Evolutionary conservation across 1,284 basidiomycete species (phyloP).

Genomic region (Vanrija sp.): DNA sequence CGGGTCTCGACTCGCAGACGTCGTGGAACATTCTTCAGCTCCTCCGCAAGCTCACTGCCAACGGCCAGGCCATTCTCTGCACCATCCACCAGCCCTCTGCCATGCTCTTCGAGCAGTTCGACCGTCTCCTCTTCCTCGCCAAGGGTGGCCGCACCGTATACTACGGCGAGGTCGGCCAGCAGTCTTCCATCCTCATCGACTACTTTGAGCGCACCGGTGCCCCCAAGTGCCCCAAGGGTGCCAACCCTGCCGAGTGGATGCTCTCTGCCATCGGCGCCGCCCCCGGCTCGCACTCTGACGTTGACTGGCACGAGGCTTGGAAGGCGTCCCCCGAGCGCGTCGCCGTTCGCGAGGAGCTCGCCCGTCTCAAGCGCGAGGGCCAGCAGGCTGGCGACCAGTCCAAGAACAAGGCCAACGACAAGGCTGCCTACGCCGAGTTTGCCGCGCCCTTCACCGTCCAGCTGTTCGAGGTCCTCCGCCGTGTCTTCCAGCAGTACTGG

Average conservation of each 20-base stretch:
- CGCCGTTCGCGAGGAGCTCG: constrained; percentile 49
- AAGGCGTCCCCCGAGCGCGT: constrained; percentile 50
- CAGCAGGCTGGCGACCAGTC: constrained; percentile 26
- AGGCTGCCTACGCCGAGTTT: constrained; percentile 53
- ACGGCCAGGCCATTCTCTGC: constrained; percentile 67
- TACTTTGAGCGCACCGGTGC: constrained; percentile 23
- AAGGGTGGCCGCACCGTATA: constrained; percentile 46
- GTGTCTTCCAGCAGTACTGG: constrained; percentile 59
- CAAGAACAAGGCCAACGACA: constrained; percentile 18
- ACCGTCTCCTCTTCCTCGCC: constrained; percentile 40
- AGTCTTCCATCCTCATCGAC: constrained; percentile 48
- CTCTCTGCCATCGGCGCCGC: constrained; percentile 66
- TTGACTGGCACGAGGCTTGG: constrained; percentile 73
- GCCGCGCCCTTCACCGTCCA: constrained; percentile 57
- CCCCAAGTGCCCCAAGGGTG: constrained; percentile 16
- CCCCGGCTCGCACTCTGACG: constrained; percentile 55
- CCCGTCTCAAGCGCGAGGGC: constrained; percentile 45
- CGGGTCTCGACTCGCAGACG: constrained; percentile 26
- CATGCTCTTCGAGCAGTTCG: constrained; percentile 46
- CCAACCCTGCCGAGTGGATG: constrained; percentile 37
- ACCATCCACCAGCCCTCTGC: constrained; percentile 51
- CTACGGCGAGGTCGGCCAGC: constrained; percentile 23
- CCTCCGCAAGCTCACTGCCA: constrained; percentile 39
- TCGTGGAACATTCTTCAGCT: constrained; percentile 22
- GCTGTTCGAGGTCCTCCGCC: constrained; percentile 54